Evolutionary conservation across 2,329 filamentous ascomycete species (phyloP).

Genomic region (Penicillium sp.): DNA sequence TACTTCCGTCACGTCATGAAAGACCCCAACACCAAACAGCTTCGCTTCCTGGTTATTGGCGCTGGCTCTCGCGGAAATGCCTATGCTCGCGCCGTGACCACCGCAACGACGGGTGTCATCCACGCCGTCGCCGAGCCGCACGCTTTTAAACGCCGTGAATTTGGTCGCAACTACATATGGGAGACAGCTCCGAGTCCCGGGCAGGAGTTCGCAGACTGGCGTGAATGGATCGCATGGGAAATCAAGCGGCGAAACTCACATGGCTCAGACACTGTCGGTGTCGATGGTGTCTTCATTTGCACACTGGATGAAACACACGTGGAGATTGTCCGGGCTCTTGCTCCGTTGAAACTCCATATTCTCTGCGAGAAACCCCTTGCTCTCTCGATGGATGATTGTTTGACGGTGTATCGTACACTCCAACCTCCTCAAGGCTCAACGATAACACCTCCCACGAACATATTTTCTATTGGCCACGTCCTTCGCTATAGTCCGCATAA

Average conservation of each 20-base stretch:
- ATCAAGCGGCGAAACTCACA: constrained; percentile 56
- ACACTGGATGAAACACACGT: constrained; percentile 88
- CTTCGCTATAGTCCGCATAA: constrained; percentile 93
- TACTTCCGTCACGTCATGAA: neutral
- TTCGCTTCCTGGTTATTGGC: constrained; percentile 76
- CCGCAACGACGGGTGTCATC: constrained; percentile 67
- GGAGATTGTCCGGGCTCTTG: constrained; percentile 74
- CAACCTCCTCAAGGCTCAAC: constrained; percentile 22
- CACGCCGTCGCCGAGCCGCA: constrained; percentile 80
- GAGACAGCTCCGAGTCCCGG: constrained; percentile 56
- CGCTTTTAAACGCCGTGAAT: constrained; percentile 69
- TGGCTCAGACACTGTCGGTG: constrained; percentile 47
- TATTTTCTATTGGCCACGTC: constrained; percentile 94
- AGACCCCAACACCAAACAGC: constrained; percentile 27
- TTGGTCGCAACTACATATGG: constrained; percentile 77
- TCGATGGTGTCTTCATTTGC: constrained; percentile 69
- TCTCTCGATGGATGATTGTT: constrained; percentile 74
- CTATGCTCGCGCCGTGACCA: constrained; percentile 70
- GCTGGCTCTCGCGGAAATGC: constrained; percentile 76
- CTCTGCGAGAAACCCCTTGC: constrained; percentile 96
- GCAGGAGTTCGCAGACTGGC: constrained; percentile 73
- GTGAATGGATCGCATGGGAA: constrained; percentile 75
- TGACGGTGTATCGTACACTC: constrained; percentile 62
- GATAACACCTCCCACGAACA: constrained; percentile 35
- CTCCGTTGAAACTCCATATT: constrained; percentile 71